Base-by-base conservation (phyloP, 2,329 filamentous ascomycete genomes). In the Rhynchosporium secalis region DNA sequence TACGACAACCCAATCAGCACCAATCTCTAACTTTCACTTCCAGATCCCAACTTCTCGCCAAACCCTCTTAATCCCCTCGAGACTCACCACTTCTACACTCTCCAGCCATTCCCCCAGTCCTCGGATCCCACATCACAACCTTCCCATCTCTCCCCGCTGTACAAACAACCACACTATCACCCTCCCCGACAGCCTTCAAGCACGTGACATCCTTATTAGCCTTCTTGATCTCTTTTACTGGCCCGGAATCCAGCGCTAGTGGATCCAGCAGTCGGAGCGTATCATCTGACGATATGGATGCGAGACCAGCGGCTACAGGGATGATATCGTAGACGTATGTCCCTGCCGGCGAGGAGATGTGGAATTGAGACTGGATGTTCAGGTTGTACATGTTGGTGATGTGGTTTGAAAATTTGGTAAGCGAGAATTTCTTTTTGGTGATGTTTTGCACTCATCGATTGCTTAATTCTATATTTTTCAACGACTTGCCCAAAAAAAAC, bases 91-190 rank as follows among this genome's bases (percentile, higher is more conserved):
- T 77, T 49, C 71, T 70, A 43, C 76, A 73, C 47, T 72, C 65
- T 20, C 68, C 65, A 51, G 76, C 79, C 68, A 75, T 84, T 76
- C 80, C 69, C 73, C 74, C 73, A 81, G 79, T 64, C 63, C 87
- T 80, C 66, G 87, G 71, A 76, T 92, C 89, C 86, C 87, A 89
- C 54, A 89, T 76, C 0, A 78, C 82, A 10, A 92, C 82, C 8
- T 80, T 78, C 7, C 90, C 90, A 72, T 92, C 87, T 73, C 89
- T 84, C 52, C 90, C 90, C 0, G 88, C 84, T 0, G 90, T 92
- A 63, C 84, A 85, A 5, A 92, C 78, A 26, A 87, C 72, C n/a
- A 41, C 28, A 15, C 43, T 26, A 26, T 52, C 47, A 13, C 38
- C 47, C 20, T 65, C 61, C 33, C 62, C 64, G 52, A 85, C 82